These are phyloP conservation scores for Phyllosticta citriasiana DNA, from an alignment of 2,329 filamentous ascomycete species.

Conservation along the genomic window DNA sequence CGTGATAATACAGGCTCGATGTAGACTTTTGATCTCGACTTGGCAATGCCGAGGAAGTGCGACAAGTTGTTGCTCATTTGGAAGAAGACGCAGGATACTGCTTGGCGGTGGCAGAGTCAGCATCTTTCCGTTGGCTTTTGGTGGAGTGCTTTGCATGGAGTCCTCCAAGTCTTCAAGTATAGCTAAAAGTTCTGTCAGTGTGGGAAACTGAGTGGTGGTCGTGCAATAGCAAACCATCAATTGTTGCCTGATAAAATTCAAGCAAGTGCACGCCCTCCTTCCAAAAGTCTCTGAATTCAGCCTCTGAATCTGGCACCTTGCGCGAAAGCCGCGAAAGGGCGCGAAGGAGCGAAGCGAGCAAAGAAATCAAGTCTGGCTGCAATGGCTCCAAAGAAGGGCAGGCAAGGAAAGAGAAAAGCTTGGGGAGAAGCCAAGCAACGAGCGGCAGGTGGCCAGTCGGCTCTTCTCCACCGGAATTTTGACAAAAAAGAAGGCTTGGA, in stretches of 20 bases:
- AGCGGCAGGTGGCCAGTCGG: conserved; percentile 33
- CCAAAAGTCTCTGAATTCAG: no score
- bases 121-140: conserved; percentile 16
- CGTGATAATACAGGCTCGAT: conserved; percentile 19
- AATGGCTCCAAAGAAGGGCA: conserved; percentile 32
- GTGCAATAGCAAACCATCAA: conserved; percentile 28
- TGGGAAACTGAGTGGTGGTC: background rate
- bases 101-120: conserved; percentile 29
- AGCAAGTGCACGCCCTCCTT: conserved; percentile 15
- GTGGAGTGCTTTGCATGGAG: conserved; percentile 7
- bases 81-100: conserved; percentile 28
- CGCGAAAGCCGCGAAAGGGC: conserved; percentile 26
- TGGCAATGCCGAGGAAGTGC: conserved; percentile 33
- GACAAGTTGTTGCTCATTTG: conserved; percentile 29
- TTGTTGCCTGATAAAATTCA: conserved; percentile 30
- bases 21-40: conserved; percentile 17
- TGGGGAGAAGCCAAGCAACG: conserved; percentile 44
- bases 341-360: conserved; percentile 29
- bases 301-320: conserved; percentile 20
- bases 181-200: background rate
- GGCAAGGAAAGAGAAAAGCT: conserved; percentile 39
- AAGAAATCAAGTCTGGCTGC: conserved; percentile 24
- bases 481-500: conserved; percentile 52
- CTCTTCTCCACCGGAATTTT: background rate
- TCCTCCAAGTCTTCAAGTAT: background rate